Conservation (phyloP, 1,284 basidiomycete species). For the Porogramme epimiltina region DNA sequence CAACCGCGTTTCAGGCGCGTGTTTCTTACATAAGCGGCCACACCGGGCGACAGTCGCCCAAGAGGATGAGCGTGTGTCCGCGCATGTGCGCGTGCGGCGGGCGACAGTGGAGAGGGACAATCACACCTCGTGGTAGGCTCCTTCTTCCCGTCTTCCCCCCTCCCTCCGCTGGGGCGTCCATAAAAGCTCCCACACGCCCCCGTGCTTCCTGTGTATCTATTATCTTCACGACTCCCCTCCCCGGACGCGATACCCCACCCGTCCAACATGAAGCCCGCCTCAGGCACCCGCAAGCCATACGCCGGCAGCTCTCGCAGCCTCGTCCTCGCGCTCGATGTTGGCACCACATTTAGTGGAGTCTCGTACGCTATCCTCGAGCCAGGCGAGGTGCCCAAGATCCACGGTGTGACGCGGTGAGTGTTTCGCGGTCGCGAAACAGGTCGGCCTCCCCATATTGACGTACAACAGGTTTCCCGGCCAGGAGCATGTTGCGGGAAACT, state of each 20-base stretch:
- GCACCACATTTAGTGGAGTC: constrained; percentile 75
- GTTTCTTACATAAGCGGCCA: constrained; percentile 22
- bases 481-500: constrained; percentile 81
- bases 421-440: neutral
- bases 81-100: neutral
- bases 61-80: constrained; percentile 1
- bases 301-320: constrained; percentile 60
- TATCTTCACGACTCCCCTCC: constrained; percentile 16
- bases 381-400: constrained; percentile 70
- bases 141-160: constrained; percentile 8
- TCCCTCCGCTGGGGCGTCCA: constrained; percentile 11
- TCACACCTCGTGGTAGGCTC: constrained; percentile 25
- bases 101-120: neutral
- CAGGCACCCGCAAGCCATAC: constrained; percentile 72
- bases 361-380: constrained; percentile 79
- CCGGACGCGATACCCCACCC: constrained; percentile 3
- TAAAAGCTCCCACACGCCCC: constrained; percentile 16
- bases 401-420: constrained; percentile 72
- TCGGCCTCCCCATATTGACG: too few relatives aligned
- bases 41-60: neutral
- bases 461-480: constrained; percentile 69
- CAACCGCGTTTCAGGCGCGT: constrained; percentile 29
- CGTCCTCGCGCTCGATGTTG: constrained; percentile 74
- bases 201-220: constrained; percentile 11
- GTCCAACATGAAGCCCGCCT: constrained; percentile 33